These are phyloP conservation scores for Xylaria digitata DNA, from an alignment of 2,329 filamentous ascomycete genomes.

Conservation along the genomic window DNA sequence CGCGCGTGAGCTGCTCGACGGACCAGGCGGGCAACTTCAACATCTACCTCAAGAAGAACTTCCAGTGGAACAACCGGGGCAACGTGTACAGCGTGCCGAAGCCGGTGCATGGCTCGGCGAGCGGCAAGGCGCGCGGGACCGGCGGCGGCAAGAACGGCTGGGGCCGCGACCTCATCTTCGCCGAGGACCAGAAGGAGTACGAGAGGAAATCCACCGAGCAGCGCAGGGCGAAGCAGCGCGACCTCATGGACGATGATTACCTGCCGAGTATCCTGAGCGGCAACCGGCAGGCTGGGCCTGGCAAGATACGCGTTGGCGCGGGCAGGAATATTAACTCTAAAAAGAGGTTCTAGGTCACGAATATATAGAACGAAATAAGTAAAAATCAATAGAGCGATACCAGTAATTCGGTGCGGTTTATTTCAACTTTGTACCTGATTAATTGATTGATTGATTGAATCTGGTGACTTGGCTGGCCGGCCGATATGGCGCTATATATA, in stretches of 20 bases:
- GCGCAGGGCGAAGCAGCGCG: conserved; percentile 75
- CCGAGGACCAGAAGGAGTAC: conserved; percentile 98
- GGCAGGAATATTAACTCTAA: conserved; percentile 87
- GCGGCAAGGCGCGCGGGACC: conserved; percentile 73
- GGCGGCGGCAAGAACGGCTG: conserved; percentile 88
- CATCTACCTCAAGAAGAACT: conserved; percentile 91
- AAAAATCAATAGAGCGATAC: conserved; percentile 38
- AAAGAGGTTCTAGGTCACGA: conserved; percentile 58
- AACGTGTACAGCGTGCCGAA: conserved; percentile 95
- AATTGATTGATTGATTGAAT: not conserved
- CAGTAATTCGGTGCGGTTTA: conserved; percentile 12
- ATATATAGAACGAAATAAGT: not conserved
- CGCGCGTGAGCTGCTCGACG: conserved; percentile 86
- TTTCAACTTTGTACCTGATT: not conserved
- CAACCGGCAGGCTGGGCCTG: conserved; percentile 70
- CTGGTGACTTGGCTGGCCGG: not conserved
- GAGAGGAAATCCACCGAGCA: conserved; percentile 71
- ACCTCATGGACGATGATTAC: conserved; percentile 96
- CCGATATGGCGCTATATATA: not conserved
- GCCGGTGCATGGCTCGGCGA: conserved; percentile 82
- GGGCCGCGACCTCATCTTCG: conserved; percentile 84
- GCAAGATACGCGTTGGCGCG: conserved; percentile 82
- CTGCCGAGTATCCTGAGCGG: conserved; percentile 87
- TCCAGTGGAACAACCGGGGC: conserved; percentile 94
- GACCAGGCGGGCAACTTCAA: conserved; percentile 83